phyloP scores from a whole-genome alignment of 2,329 filamentous ascomycete genomes.

The Colletotrichum lini region DNA sequence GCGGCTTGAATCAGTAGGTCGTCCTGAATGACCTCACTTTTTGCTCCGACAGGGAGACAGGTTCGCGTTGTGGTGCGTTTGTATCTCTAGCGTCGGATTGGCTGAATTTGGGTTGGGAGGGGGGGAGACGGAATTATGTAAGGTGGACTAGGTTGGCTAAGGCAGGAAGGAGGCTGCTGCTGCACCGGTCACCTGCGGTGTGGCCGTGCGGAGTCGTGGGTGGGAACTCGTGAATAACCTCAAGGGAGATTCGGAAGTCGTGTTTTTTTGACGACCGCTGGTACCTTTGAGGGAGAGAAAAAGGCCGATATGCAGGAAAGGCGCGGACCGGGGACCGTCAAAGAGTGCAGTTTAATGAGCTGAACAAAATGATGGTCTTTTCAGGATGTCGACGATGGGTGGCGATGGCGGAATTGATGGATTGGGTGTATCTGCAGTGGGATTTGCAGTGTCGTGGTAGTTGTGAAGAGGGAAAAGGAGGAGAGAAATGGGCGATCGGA shows the following conservation, averaged over 20 bases:
- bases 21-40: slow-evolving; percentile 44
- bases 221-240: slow-evolving; percentile 46
- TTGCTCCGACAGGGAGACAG: slow-evolving; percentile 24
- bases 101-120: slow-evolving; percentile 23
- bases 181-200: slow-evolving; percentile 41
- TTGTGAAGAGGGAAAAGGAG: slow-evolving; percentile 48
- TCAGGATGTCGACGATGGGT: slow-evolving; percentile 50
- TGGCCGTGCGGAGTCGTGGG: slow-evolving; percentile 41
- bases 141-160: slow-evolving; percentile 35
- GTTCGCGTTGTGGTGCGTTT: slow-evolving; percentile 34
- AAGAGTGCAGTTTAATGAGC: slow-evolving; percentile 49
- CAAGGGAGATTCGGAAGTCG: slow-evolving; percentile 30
- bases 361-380: slow-evolving; percentile 54
- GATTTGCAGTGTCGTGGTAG: slow-evolving; percentile 54
- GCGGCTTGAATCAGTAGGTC: slow-evolving; percentile 10
- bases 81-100: slow-evolving; percentile 33
- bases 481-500: slow-evolving; percentile 47
- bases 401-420: slow-evolving; percentile 58
- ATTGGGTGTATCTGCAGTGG: slow-evolving; percentile 50
- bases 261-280: slow-evolving; percentile 40
- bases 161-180: slow-evolving; percentile 31
- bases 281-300: slow-evolving; percentile 44
- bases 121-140: slow-evolving; percentile 40
- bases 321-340: slow-evolving; percentile 45
- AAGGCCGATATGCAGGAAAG: slow-evolving; percentile 44